phyloP scores from a whole-genome alignment of 2,329 filamentous ascomycete species.

The Dendrostoma leiphaemia region DNA sequence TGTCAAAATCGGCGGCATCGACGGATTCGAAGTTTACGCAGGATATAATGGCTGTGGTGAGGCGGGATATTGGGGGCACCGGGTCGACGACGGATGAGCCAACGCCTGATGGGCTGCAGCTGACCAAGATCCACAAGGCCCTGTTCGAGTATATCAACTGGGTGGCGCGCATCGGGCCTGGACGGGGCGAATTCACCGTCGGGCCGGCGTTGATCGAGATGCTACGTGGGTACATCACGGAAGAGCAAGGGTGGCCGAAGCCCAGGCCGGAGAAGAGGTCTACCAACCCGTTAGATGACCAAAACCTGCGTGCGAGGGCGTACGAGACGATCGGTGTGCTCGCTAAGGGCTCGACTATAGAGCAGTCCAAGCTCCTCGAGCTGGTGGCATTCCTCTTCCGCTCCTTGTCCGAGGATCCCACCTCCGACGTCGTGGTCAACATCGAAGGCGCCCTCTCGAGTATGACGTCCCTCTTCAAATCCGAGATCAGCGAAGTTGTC shows the following conservation, averaged over 20 bases:
- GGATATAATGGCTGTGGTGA: constrained; percentile 69
- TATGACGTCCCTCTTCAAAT: constrained; percentile 51
- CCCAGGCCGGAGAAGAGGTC: constrained; percentile 28
- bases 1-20: constrained; percentile 74
- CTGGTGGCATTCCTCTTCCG: constrained; percentile 74
- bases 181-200: constrained; percentile 58
- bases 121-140: constrained; percentile 74
- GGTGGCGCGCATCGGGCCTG: constrained; percentile 71
- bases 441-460: constrained; percentile 87
- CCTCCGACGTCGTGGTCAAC: constrained; percentile 74
- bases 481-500: constrained; percentile 25
- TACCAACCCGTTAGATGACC: constrained; percentile 49
- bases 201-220: constrained; percentile 66
- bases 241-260: constrained; percentile 81
- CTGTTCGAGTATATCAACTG: constrained; percentile 87
- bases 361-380: constrained; percentile 52
- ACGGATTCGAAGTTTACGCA: constrained; percentile 60
- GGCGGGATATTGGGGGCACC: constrained; percentile 52
- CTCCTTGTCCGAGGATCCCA: constrained; percentile 77
- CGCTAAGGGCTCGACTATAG: constrained; percentile 61
- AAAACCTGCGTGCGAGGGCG: constrained; percentile 71
- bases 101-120: constrained; percentile 64
- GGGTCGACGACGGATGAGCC: constrained; percentile 19
- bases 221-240: constrained; percentile 67
- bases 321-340: constrained; percentile 91